Evolutionary conservation across 2,329 filamentous ascomycete species (phyloP), one percentile per base, ranked within the genome.

Genomic region (Coniella lustricola): DNA sequence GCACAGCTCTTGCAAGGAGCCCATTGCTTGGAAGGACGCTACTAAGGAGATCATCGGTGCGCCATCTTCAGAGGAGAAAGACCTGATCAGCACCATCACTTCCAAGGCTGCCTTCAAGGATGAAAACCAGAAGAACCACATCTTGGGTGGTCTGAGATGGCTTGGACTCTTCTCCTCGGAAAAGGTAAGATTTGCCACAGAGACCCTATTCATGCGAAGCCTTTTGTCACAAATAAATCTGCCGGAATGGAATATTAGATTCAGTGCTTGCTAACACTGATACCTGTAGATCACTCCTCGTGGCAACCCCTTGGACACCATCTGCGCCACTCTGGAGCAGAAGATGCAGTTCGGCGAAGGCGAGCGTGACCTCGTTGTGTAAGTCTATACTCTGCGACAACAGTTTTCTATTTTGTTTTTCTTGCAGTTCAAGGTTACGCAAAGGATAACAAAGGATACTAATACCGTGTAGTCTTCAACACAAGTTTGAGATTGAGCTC

Each of bases 341-440:
- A 95, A 94, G 81, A 94, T 95, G 87, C 79, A 87, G 68, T 95
- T 84, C 67, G 85, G 79, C 62, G 74, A 85, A 59, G 84, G 78
- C 53, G 89, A 95, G 79, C 84, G 90, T 51, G 90, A 95, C 67
- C 73, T 94, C 56, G 86, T 74, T 55, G 80, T 86, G 70, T 94
- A 94, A 81, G 93, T 94, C 16, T 16, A 8, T 9, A 2, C 1
- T 17, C n/a, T 17, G n/a, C n/a, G n/a, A n/a, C n/a, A n/a, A n/a
- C n/a, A n/a, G n/a, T n/a, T n/a, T n/a, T n/a, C n/a, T n/a, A n/a
- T n/a, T n/a, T n/a, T n/a, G n/a, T n/a, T n/a, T n/a, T n/a, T n/a
- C n/a, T n/a, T n/a, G n/a, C n/a, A n/a, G n/a, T n/a, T n/a, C n/a
- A n/a, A n/a, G n/a, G n/a, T 5, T 29, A 29, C 25, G 25, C 25